Evolutionary conservation across 108 stramenopile genomes (phyloP), one percentile per base, ranked within the genome.

Genomic region (Pseudonitzschia pungens): DNA sequence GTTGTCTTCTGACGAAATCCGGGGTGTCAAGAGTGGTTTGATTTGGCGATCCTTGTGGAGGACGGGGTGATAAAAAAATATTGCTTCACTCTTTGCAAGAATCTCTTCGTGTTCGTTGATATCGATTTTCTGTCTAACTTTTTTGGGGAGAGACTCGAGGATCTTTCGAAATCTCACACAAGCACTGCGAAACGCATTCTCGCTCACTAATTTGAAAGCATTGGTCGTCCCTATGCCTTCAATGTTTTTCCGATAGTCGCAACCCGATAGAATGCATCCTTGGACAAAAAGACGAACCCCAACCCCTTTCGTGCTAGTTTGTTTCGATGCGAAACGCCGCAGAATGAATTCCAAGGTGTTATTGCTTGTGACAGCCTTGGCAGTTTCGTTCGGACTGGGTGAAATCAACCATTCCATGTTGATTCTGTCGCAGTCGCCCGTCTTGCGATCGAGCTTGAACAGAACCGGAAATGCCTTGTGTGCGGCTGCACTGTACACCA

Each of bases 221-320:
- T 84, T 91, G 3, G 92, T 81, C 41, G 94, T 76, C n/a, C 98
- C 99, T 16, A 98, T 77, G 29, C 96, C 96, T 11, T 85, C 76
- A 16, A 98, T 60, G 56, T 85, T 85, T 9, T 86, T 77, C 1
- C 93, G 81, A 76, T 99, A 99, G 82, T 99, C 98, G 58, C 97
- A 98, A n/a, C 98, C 98, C 33, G 94, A 81, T 29, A 99, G 69
- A 0, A 97, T 83, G 70, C 97, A 98, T 48, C 96, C 88, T 70
- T 97, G 94, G 0, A 98, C 89, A 70, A 98, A 97, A 65, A 96
- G 84, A 50, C 94, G 79, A 14, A 81, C 86, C 11, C 94, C 94
- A 54, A 76, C 45, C 21, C 94, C 94, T 43, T 81, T 81, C 12
- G 81, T 36, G 58, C 66, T 51, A 9, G 65, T 54, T 72, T 93